Evolutionary conservation across 2,329 filamentous ascomycete species (phyloP).

Genomic region (Cytospora piceicola): DNA sequence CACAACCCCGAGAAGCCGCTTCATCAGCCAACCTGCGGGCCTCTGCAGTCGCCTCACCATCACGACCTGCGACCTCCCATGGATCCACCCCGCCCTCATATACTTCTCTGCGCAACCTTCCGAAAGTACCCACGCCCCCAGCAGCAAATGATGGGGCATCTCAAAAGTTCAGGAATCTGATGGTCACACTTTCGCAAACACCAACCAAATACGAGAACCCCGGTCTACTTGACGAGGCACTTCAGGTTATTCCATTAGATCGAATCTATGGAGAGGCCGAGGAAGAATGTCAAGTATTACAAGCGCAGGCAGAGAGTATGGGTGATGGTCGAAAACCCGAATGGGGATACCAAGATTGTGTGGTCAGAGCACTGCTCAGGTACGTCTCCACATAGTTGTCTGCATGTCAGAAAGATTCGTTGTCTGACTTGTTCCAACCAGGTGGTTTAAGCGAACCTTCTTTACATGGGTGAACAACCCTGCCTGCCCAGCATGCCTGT

Average conservation of each 20-base stretch:
- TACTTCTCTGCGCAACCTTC: constrained; percentile 53
- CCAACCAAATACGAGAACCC: constrained; percentile 97
- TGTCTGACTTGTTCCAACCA: constrained; percentile 40
- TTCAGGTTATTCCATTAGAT: constrained; percentile 84
- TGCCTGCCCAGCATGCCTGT: constrained; percentile 77
- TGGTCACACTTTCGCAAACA: constrained; percentile 83
- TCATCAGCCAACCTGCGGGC: constrained; percentile 54
- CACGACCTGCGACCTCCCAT: constrained; percentile 53
- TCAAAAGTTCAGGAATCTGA: constrained; percentile 77
- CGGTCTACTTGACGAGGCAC: constrained; percentile 87
- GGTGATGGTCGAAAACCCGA: constrained; percentile 78
- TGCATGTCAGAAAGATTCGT: constrained; percentile 28
- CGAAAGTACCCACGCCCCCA: constrained; percentile 72
- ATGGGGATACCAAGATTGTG: constrained; percentile 98
- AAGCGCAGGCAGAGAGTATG: constrained; percentile 86
- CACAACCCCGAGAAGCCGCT: constrained; percentile 53
- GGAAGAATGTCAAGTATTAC: constrained; percentile 86
- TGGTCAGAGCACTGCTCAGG: constrained; percentile 84
- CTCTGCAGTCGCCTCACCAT: constrained; percentile 42
- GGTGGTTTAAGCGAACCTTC: constrained; percentile 95
- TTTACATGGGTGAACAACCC: constrained; percentile 98
- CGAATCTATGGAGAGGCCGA: constrained; percentile 92
- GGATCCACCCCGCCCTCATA: constrained; percentile 51
- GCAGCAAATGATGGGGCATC: constrained; percentile 65
- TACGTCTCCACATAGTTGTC: constrained; percentile 47